Percentiles rank a stretch among this genome's conserved stretches.
Evolutionary conservation across 805 yeast species (phyloP).

Genomic region (Debaryomyces castellii): DNA sequence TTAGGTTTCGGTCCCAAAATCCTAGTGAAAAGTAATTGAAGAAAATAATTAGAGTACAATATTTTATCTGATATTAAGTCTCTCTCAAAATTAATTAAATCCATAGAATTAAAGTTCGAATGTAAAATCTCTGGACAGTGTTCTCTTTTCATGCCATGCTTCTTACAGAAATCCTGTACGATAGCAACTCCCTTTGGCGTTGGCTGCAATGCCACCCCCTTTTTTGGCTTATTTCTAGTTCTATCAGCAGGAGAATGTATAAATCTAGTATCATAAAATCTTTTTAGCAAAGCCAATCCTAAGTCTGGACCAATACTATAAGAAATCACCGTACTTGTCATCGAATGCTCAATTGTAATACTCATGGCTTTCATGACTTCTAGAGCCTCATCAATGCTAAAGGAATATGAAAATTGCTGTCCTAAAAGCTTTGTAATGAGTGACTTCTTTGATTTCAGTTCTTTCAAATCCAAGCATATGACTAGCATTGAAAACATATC

Average conservation of each 20-base stretch:
- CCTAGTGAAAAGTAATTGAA: constrained; percentile 60
- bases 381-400: constrained; percentile 52
- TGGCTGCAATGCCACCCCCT: constrained; percentile 61
- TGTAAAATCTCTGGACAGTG: constrained; percentile 46
- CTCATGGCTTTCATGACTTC: constrained; percentile 48
- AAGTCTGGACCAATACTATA: constrained; percentile 53
- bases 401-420: constrained; percentile 48
- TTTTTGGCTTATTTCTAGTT: constrained; percentile 52
- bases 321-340: constrained; percentile 53
- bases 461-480: constrained; percentile 32
- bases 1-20: constrained; percentile 70
- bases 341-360: constrained; percentile 46
- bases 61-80: constrained; percentile 56
- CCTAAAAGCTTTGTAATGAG: not conserved
- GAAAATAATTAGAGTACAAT: constrained; percentile 59
- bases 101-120: constrained; percentile 70
- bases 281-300: constrained; percentile 45
- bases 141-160: constrained; percentile 47
- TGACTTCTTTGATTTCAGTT: constrained; percentile 10
- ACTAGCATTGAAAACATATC: constrained; percentile 56
- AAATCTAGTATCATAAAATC: constrained; percentile 60
- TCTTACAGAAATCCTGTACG: constrained; percentile 58
- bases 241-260: constrained; percentile 76
- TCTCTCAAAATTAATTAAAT: constrained; percentile 66
- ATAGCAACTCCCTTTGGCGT: constrained; percentile 88